A percentile compares a stretch with the other conserved stretches of the same genome.
phyloP scores from a whole-genome alignment of 192 early-diverging fungal genomes.

The Rhizophagus clarus region DNA sequence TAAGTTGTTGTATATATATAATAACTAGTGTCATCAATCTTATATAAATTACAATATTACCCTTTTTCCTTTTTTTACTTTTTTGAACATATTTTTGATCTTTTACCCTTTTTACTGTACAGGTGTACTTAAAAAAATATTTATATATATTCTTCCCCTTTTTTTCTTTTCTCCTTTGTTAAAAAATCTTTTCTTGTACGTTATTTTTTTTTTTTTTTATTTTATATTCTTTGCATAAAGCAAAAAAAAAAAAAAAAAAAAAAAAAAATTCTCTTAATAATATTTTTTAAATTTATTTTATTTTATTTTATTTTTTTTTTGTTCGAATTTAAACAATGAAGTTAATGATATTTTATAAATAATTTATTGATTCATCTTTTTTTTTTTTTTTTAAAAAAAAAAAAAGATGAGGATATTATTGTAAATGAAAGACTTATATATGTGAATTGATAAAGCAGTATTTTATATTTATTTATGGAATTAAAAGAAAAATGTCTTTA shows the following conservation, averaged over 20 bases:
- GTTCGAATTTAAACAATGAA: no score
- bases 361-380: not conserved
- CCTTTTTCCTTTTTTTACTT: not conserved
- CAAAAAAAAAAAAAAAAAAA: no score
- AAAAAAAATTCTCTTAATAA: no score
- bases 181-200: slow-evolving; percentile 15
- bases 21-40: not conserved
- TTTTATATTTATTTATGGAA: no score
- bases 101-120: slow-evolving; percentile 15
- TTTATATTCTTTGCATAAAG: not conserved
- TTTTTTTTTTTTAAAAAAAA: no score
- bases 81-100: slow-evolving; percentile 26
- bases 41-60: slow-evolving; percentile 12
- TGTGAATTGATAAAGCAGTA: no score
- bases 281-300: no score
- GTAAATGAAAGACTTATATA: no score
- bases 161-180: not conserved
- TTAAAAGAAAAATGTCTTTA: no score
- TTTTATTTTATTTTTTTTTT: no score
- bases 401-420: no score
- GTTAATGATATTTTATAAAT: not conserved
- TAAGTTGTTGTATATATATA: not conserved
- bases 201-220: not conserved
- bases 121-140: slow-evolving; percentile 6
- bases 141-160: not conserved